These are phyloP conservation scores for Diaporthe citriasiana DNA, from an alignment of 2,329 filamentous ascomycete species.

Conservation along the genomic window DNA sequence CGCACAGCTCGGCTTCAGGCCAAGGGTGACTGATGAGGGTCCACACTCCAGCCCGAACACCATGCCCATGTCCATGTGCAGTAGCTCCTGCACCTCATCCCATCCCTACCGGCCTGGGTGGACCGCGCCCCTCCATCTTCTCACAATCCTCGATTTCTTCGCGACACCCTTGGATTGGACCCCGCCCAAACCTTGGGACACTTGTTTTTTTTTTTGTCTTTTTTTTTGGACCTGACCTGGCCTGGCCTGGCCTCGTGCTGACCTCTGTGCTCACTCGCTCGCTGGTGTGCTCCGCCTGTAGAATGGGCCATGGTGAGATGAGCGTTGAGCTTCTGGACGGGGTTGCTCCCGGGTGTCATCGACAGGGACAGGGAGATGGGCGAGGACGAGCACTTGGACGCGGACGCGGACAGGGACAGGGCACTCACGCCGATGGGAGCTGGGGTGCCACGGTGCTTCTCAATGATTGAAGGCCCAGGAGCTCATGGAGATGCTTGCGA, in stretches of 20 bases:
- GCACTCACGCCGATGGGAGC: background rate
- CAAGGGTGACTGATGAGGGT: conserved; percentile 13
- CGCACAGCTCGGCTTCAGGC: background rate
- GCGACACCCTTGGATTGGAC: background rate
- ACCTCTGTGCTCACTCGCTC: background rate
- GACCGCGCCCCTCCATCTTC: background rate
- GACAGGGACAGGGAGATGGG: background rate
- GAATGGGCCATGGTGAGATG: conserved; percentile 1
- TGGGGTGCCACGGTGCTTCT: background rate
- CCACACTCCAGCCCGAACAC: conserved; percentile 2
- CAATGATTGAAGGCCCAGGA: background rate
- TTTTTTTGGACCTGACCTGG: background rate
- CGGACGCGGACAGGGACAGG: background rate
- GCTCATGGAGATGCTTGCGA: conserved; percentile 30
- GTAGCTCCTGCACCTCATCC: background rate
- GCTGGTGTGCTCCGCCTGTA: background rate
- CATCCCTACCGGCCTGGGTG: background rate
- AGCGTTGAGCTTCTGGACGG: conserved; percentile 11
- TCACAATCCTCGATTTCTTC: background rate
- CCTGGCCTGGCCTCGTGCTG: background rate
- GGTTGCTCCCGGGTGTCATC: background rate
- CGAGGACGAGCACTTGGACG: background rate
- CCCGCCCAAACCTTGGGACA: conserved; percentile 1
- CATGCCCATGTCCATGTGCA: background rate
- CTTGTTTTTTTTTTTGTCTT: conserved; percentile 4